Evolutionary conservation across 2,329 filamentous ascomycete genomes (phyloP), one percentile per base, ranked within the genome.

Genomic region (Leptographium procerum): DNA sequence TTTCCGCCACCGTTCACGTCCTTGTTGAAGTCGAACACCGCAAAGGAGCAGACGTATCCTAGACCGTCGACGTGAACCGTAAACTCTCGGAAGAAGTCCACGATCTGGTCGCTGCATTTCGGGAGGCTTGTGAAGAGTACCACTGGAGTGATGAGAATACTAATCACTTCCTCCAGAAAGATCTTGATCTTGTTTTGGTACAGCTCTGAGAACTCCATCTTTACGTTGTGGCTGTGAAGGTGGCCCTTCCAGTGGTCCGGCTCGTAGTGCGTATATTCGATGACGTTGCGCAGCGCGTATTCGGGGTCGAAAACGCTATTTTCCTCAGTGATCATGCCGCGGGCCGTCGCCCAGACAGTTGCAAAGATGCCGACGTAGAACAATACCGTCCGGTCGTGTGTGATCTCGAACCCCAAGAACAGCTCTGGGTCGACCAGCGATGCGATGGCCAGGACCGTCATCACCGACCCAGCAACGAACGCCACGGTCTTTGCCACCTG

Each of bases 31-130:
- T 96, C 89, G 66, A 99, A 99, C 40, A 96, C 90, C 3, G 94
- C 94, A 73, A 96, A 97, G 1, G 92, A 96, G 71, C 94, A 99
- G 13, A 97, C 90, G 64, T 96, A 92, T 26, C 94, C 94, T 40
- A 99, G 80, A 0, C 94, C 94, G 67, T 99, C 94, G 19, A 99
- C 92, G 65, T 99, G 91, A 26, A 99, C 85, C 0, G 94, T 97
- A 65, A 97, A 96, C 69, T 99, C 94, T 45, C 94, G 86, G 76
- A 99, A 97, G 72, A 99, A 99, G 72, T 99, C 94, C 60, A 97
- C 86, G 62, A 99, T 87, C 60, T 91, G 89, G 64, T 97, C 92
- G 69, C 88, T 92, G 70, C 89, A 95, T 65, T 85, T 87, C 0
- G 91, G 90, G 36, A 97, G 78, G 61, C 89, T 91, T 68, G 89